These are phyloP conservation scores for Spergularia azorica DNA, from an alignment of 179 eudicot genomes.

Conservation along the genomic window DNA sequence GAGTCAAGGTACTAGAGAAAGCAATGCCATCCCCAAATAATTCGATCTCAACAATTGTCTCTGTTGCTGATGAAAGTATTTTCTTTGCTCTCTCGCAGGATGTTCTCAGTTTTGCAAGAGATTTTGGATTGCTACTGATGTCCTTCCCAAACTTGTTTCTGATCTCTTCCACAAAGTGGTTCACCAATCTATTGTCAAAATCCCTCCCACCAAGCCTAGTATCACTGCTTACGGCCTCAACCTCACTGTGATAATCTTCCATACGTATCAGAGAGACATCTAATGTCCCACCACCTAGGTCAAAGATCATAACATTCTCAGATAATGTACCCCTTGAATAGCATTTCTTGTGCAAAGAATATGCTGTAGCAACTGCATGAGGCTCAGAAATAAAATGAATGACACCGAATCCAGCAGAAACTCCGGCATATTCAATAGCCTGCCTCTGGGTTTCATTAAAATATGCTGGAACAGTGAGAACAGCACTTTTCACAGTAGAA, in stretches of 20 bases:
- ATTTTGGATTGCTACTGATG: background rate
- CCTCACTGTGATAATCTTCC: background rate
- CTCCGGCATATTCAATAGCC: background rate
- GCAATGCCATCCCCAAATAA: constrained; percentile 3
- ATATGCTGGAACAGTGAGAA: background rate
- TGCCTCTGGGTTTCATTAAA: background rate
- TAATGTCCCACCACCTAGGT: background rate
- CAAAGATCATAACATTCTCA: background rate
- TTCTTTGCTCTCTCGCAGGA: constrained; percentile 14
- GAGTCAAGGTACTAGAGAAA: background rate
- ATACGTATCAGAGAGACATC: background rate
- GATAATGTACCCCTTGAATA: background rate
- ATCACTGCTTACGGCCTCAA: background rate
- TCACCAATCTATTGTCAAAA: background rate
- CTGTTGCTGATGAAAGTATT: background rate
- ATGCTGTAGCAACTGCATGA: background rate
- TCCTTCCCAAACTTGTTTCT: background rate
- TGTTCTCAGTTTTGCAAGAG: background rate
- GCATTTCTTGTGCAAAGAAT: background rate
- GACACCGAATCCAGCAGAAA: background rate
- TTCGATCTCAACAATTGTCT: background rate
- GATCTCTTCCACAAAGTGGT: background rate
- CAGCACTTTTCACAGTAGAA: background rate
- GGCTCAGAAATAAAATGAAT: background rate
- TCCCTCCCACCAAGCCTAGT: background rate